phyloP scores from a whole-genome alignment of 2,329 filamentous ascomycete species.

The Cadophora malorum region DNA sequence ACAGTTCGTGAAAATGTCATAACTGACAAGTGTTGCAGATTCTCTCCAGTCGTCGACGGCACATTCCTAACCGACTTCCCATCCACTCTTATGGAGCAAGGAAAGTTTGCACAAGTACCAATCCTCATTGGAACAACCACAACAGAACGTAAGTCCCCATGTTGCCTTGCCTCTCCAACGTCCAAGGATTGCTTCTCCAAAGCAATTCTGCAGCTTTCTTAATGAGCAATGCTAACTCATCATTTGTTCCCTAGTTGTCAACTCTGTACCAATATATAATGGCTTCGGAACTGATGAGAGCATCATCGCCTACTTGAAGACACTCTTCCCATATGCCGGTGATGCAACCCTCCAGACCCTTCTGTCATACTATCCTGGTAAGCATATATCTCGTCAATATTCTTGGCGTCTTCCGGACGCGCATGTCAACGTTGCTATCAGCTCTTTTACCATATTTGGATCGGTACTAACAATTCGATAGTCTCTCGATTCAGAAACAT shows the following conservation, averaged over 20 bases:
- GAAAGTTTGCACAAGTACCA: conserved; percentile 26
- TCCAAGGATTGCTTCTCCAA: not conserved
- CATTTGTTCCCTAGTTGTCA: conserved; percentile 11
- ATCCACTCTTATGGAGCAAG: conserved; percentile 23
- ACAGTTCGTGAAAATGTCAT: not conserved
- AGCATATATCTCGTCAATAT: not conserved
- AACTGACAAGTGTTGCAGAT: conserved; percentile 17
- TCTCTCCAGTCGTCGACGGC: conserved; percentile 28
- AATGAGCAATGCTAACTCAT: not conserved
- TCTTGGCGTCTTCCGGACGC: not conserved
- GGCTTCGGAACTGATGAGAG: conserved; percentile 22
- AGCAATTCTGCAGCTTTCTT: not conserved
- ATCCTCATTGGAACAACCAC: conserved; percentile 28
- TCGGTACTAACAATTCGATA: not conserved
- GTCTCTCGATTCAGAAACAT: conserved; percentile 21
- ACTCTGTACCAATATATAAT: conserved; percentile 19
- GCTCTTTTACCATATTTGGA: not conserved
- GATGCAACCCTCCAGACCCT: conserved; percentile 18
- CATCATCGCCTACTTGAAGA: conserved; percentile 12
- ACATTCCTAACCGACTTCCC: conserved; percentile 23
- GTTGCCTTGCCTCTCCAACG: not conserved
- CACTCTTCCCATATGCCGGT: conserved; percentile 20
- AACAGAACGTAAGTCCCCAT: conserved; percentile 15
- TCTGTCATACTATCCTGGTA: conserved; percentile 23
- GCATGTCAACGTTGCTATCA: not conserved